Evolutionary conservation across 192 early-diverging fungal species (phyloP), one percentile per base, ranked within the genome.

Genomic region (Phlyctochytrium bullatum): DNA sequence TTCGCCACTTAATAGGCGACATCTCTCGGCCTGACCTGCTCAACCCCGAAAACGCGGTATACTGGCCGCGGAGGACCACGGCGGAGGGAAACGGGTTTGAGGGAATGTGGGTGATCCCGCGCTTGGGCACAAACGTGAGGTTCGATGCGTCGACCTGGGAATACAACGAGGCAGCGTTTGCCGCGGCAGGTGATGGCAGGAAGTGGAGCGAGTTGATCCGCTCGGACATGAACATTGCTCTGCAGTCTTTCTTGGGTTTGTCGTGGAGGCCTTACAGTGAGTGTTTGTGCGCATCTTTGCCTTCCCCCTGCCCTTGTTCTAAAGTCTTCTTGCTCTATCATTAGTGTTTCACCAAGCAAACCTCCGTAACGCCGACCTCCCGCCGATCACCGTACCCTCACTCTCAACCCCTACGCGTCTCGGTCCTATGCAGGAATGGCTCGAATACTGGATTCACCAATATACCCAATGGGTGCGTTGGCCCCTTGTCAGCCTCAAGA

Each of bases 31-130:
- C 32, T 20, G 61, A 73, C 33, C 23, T 23, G 32, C 29, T 72
- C 20, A 76, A 66, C 40, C 12, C 36, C 1, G 60, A 31, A 25
- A 35, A 34, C 57, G 67, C 68, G 10, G 73, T 36, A 14, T 59
- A 59, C 57, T 72, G 47, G 4, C 76, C 76, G 25, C 69, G 52
- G 28, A 56, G 64, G 27, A 75, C 79, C 34, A 82, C 76, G 1
- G 57, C 20, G n/a, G 74, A 23, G 17, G 27, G 58, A 23, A 57
- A 59, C 28, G 79, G 79, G 33, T 83, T 78, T 56, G 68, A 74
- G 12, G 77, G 77, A 4, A 78, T 52, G 56, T 63, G 25, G 14
- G 75, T 78, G 25, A 81, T 78, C 24, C 77, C 77, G 16, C 72
- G 77, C 28, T 71, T 51, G 25, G 47, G 79, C 17, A 56, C 65